Evolutionary conservation across 2,329 filamentous ascomycete species (phyloP).

Genomic region (Ustulina deusta): DNA sequence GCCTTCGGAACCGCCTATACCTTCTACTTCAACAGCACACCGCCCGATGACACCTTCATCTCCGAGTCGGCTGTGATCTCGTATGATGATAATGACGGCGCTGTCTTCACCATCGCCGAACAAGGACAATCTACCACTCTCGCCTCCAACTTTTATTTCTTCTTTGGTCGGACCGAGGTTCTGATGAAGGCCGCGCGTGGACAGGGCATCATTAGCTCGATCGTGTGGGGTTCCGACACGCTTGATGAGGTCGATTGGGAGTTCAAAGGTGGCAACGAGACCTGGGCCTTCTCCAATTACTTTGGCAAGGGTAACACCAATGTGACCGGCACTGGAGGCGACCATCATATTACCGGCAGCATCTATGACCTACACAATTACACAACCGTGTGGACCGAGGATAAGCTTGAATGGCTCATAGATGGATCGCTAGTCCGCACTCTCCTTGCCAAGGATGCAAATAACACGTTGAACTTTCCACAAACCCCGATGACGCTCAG

Average conservation of each 20-base stretch:
- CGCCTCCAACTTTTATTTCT: slow-evolving; percentile 84
- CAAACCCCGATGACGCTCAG: slow-evolving; percentile 81
- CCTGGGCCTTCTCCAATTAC: slow-evolving; percentile 77
- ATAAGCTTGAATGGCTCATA: slow-evolving; percentile 75
- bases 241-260: slow-evolving; percentile 93
- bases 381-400: slow-evolving; percentile 78
- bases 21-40: slow-evolving; percentile 74
- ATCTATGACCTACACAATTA: slow-evolving; percentile 79
- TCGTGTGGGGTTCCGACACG: slow-evolving; percentile 86
- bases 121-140: slow-evolving; percentile 83
- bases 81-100: slow-evolving; percentile 72
- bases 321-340: slow-evolving; percentile 68
- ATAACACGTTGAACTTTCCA: slow-evolving; percentile 72
- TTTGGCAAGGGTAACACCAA: slow-evolving; percentile 80
- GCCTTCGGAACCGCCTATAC: slow-evolving; percentile 74
- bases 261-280: slow-evolving; percentile 76
- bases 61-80: slow-evolving; percentile 73
- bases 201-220: slow-evolving; percentile 80
- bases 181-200: slow-evolving; percentile 81
- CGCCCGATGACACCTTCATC: slow-evolving; percentile 72
- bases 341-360: slow-evolving; percentile 65
- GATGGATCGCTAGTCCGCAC: slow-evolving; percentile 75
- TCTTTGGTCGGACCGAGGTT: slow-evolving; percentile 84
- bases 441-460: slow-evolving; percentile 70
- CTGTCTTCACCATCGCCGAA: slow-evolving; percentile 77